These are phyloP conservation scores for Penstemon newberryi DNA, from an alignment of 257 asterid genomes.

Conservation along the genomic window DNA sequence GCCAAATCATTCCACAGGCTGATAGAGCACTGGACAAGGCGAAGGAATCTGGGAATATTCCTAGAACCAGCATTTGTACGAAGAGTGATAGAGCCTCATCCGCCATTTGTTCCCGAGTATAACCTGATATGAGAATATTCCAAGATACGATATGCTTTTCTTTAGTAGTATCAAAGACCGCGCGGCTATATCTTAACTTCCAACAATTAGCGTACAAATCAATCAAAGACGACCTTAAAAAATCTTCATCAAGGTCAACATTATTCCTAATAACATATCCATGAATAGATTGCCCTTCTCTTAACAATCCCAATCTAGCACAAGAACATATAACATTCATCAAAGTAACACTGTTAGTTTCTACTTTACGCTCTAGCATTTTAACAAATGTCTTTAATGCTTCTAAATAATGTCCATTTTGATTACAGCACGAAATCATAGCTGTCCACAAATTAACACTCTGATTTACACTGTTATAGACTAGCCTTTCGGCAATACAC, in stretches of 20 bases:
- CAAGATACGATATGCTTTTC: constrained; percentile 59
- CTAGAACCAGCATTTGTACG: constrained; percentile 54
- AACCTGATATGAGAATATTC: constrained; percentile 92
- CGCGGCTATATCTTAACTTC: constrained; percentile 41
- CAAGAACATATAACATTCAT: constrained; percentile 73
- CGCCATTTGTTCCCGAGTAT: constrained; percentile 50
- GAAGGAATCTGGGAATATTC: constrained; percentile 68
- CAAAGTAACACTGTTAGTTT: constrained; percentile 64
- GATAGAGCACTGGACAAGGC: constrained; percentile 69
- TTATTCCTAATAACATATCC: constrained; percentile 52
- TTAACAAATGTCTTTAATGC: constrained; percentile 48
- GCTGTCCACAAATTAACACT: constrained; percentile 70
- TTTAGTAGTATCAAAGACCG: constrained; percentile 44
- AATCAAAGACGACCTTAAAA: constrained; percentile 66
- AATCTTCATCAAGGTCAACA: constrained; percentile 48
- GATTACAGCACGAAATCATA: constrained; percentile 74
- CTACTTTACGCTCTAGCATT: constrained; percentile 48
- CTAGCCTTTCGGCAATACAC: constrained; percentile 51
- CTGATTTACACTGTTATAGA: constrained; percentile 34
- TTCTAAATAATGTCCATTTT: constrained; percentile 52
- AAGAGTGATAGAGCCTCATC: constrained; percentile 66
- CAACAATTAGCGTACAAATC: constrained; percentile 84
- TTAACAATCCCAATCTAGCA: constrained; percentile 68
- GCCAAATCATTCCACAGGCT: constrained; percentile 64
- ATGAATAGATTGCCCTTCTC: constrained; percentile 72